Base-by-base conservation (phyloP, 2,329 filamentous ascomycete species). In the Exophiala dermatitidis region DNA sequence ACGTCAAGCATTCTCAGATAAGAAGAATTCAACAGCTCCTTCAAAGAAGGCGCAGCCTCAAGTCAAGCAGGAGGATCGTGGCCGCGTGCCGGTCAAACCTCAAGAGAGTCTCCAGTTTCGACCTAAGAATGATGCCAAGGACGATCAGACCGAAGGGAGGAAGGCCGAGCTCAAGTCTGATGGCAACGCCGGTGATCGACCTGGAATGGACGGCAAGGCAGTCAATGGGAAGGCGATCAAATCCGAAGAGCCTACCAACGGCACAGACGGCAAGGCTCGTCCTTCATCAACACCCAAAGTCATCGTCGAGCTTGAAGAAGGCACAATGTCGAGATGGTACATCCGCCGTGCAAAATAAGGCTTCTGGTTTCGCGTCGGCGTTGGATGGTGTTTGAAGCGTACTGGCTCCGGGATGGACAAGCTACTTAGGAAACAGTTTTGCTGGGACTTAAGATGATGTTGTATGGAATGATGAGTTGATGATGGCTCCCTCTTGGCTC, bases 291-390 rank as follows among this genome's bases (percentile, higher is more conserved):
- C 12, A 19, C 36, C 49, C 34, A 55, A 56, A 38, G 50, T 59
- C 12, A 50, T 36, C n/a, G 50, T 59, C 46, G 57, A 59, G 43
- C 54, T 59, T 12, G 57, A 59, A 43, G 45, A 50, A 48, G 57
- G 57, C 9, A 56, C 54, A 2, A 37, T 36, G 29, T 56, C 48
- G 38, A 52, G 57, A 45, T 59, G 54, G 53, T 59, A 50, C 34
- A 42, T 59, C 46, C 46, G 53, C 34, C 50, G 57, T 28, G 48
- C 50, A 37, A 56, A 50, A 34, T 59, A 46, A 55, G 40, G 8
- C 6, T 19, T 2, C 1, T 19, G 19, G 19, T 19, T 19, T 19
- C 19, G 19, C 19, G 19, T 19, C 19, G 19, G 19, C 19, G 19
- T 19, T 19, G 19, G 19, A 19, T 19, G 19, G 19, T 19, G 19